phyloP scores from a whole-genome alignment of 2,329 filamentous ascomycete genomes.

The Colletotrichum graminicola region DNA sequence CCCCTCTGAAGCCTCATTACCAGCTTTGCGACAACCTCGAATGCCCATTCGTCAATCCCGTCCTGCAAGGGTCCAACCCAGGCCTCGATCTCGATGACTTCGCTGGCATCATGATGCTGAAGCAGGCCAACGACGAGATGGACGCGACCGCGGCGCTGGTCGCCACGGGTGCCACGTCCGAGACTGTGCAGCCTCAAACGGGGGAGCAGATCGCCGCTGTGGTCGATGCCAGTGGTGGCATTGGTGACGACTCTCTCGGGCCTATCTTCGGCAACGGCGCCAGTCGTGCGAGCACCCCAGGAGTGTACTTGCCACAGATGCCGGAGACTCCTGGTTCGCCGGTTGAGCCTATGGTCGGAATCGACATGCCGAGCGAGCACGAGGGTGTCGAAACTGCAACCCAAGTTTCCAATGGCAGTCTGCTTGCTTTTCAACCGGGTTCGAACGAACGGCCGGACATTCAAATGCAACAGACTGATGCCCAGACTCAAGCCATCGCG shows the following conservation, averaged over 20 bases:
- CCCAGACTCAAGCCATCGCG: background rate
- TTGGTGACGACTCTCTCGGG: fast-evolving
- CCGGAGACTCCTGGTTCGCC: background rate
- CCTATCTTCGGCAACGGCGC: background rate
- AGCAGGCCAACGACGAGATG: background rate
- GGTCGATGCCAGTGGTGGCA: background rate
- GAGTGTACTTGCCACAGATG: background rate
- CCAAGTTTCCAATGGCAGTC: background rate
- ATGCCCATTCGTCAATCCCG: background rate
- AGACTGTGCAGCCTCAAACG: background rate
- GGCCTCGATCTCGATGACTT: no score
- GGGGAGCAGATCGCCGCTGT: background rate
- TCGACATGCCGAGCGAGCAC: background rate
- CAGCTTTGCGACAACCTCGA: background rate
- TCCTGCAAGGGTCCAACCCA: background rate
- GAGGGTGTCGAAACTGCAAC: background rate
- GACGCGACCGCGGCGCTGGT: background rate
- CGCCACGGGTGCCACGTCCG: background rate
- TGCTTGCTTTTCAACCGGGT: background rate
- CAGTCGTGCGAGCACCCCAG: background rate
- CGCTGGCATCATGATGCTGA: background rate
- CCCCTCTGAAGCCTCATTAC: background rate
- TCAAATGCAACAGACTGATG: background rate
- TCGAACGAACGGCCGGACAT: background rate
- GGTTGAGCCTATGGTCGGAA: no score